phyloP scores from a whole-genome alignment of 306 rosid genomes.

The Quercus rubra region DNA sequence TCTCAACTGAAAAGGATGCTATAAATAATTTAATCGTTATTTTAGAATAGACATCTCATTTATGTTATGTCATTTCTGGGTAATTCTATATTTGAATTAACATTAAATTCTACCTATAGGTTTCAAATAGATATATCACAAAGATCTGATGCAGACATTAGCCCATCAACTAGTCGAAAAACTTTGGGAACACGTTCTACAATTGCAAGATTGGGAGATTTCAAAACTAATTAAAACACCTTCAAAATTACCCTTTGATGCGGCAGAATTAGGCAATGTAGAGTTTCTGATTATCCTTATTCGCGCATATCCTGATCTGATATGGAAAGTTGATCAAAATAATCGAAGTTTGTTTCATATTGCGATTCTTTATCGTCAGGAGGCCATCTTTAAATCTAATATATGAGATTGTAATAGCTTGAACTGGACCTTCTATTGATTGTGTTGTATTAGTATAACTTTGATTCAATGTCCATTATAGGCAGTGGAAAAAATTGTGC shows the following conservation, averaged over 20 bases:
- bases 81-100: too few species aligned
- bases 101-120: too few species aligned
- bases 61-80: too few species aligned
- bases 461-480: background rate
- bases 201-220: background rate
- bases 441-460: too few species aligned
- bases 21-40: too few species aligned
- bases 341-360: slow-evolving; percentile 12
- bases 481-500: too few species aligned
- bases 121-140: background rate
- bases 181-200: slow-evolving; percentile 14
- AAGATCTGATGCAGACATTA: background rate
- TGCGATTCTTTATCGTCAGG: slow-evolving; percentile 16
- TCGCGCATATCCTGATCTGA: slow-evolving; percentile 7
- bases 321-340: slow-evolving; percentile 10
- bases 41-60: too few species aligned
- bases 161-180: slow-evolving; percentile 8
- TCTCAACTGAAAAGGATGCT: too few species aligned
- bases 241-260: slow-evolving; percentile 13
- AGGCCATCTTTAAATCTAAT: slow-evolving; percentile 15
- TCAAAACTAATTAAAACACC: background rate
- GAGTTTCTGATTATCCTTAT: slow-evolving; percentile 24
- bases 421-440: too few species aligned
- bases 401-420: slow-evolving; percentile 3
- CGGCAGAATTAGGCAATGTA: slow-evolving; percentile 19